phyloP scores from a whole-genome alignment of 805 yeast species.

The Candida odintsovae region DNA sequence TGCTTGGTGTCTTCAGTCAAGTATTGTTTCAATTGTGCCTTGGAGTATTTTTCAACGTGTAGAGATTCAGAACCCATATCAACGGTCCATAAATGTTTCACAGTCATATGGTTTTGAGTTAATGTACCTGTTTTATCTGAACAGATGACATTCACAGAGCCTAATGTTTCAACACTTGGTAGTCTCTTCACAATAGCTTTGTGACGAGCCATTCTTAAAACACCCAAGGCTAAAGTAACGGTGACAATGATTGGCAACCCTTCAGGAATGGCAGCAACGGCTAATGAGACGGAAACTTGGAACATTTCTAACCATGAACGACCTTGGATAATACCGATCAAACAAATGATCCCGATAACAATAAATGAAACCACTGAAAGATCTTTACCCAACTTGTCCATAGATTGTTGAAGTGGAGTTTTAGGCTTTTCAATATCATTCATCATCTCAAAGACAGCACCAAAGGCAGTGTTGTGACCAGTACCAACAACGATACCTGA shows the following conservation, averaged over 20 bases:
- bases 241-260: slow-evolving; percentile 98
- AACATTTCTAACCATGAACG: slow-evolving; percentile 97
- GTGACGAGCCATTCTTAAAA: slow-evolving; percentile 89
- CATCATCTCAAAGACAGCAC: slow-evolving; percentile 94
- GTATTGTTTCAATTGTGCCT: slow-evolving; percentile 33
- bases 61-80: slow-evolving; percentile 43
- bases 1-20: slow-evolving; percentile 50
- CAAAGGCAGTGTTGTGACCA: slow-evolving; percentile 86
- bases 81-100: slow-evolving; percentile 73
- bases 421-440: slow-evolving; percentile 92
- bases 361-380: slow-evolving; percentile 78
- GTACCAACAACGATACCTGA: slow-evolving; percentile 90
- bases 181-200: slow-evolving; percentile 91
- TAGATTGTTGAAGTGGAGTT: slow-evolving; percentile 91
- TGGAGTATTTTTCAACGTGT: slow-evolving; percentile 40
- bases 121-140: slow-evolving; percentile 89
- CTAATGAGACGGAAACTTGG: slow-evolving; percentile 93
- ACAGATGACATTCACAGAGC: slow-evolving; percentile 90
- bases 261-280: slow-evolving; percentile 99
- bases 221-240: slow-evolving; percentile 94
- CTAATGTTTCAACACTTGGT: slow-evolving; percentile 93
- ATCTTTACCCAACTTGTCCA: slow-evolving; percentile 94
- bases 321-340: slow-evolving; percentile 88
- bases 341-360: slow-evolving; percentile 86
- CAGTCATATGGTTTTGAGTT: slow-evolving; percentile 89